A percentile compares a stretch with the other conserved stretches of the same genome.
phyloP scores from a whole-genome alignment of 1,139 yeast genomes.

The Lodderomyces metapsilosis region DNA sequence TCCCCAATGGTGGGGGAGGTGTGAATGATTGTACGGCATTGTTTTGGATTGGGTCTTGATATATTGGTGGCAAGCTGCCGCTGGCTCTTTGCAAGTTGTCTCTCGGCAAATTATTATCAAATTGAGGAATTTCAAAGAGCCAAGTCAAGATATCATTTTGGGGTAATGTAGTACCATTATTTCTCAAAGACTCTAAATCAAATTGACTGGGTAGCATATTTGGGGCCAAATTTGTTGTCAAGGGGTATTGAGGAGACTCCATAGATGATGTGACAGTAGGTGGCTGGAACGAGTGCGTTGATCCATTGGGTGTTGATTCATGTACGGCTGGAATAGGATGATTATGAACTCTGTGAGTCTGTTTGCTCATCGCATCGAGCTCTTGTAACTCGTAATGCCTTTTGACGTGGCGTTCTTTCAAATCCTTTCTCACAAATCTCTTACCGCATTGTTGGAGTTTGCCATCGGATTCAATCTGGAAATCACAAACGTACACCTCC shows the following conservation, averaged over 20 bases:
- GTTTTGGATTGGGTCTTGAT: slow-evolving; percentile 1
- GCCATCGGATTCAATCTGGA: slow-evolving; percentile 26
- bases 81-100: slow-evolving; percentile 5
- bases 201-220: neutral
- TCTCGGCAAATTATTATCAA: neutral
- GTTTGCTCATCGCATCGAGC: neutral
- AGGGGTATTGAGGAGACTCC: slow-evolving; percentile 8
- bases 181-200: slow-evolving; percentile 8
- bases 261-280: neutral
- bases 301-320: neutral
- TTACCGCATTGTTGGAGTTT: slow-evolving; percentile 31
- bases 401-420: slow-evolving; percentile 37
- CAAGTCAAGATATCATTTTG: slow-evolving; percentile 43
- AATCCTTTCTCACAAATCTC: slow-evolving; percentile 39
- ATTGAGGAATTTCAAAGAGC: slow-evolving; percentile 19
- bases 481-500: slow-evolving; percentile 31
- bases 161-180: slow-evolving; percentile 12
- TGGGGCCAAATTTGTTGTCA: slow-evolving; percentile 5
- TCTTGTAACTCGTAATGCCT: slow-evolving; percentile 26
- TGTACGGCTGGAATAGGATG: neutral
- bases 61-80: neutral
- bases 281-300: slow-evolving; percentile 4
- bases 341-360: neutral
- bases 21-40: neutral
- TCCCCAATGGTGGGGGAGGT: slow-evolving; percentile 16